phyloP scores from a whole-genome alignment of 768 basidiomycete species.

The Tulasnella sp. region DNA sequence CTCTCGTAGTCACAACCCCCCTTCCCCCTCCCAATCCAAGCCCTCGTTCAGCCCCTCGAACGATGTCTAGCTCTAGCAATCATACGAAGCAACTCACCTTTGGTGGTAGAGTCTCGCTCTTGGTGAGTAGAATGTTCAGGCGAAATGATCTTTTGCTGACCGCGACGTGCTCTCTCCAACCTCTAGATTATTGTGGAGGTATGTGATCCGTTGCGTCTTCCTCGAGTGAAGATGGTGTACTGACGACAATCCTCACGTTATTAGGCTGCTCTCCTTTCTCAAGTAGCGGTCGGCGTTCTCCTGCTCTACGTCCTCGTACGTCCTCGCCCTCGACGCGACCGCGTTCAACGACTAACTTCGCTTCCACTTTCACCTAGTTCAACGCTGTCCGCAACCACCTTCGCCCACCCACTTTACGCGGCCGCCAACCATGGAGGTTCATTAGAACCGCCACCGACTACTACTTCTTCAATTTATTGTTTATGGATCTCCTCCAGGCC shows the following conservation, averaged over 20 bases:
- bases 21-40: not conserved
- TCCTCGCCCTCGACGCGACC: not conserved
- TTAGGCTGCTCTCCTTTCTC: not conserved
- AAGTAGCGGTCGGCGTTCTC: not conserved
- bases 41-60: not conserved
- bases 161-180: not conserved
- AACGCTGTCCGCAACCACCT: not conserved
- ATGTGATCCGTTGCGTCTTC: not conserved
- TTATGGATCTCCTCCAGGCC: slow-evolving; percentile 35
- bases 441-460: slow-evolving; percentile 32
- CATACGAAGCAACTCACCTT: not conserved
- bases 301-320: not conserved
- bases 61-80: not conserved
- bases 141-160: not conserved
- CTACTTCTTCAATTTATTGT: slow-evolving; percentile 34
- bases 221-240: not conserved
- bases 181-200: not conserved
- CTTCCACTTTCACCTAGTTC: not conserved
- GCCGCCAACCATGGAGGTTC: not conserved
- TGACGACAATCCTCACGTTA: not conserved
- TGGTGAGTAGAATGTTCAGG: not conserved
- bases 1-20: not conserved
- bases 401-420: not conserved
- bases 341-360: too few species aligned
- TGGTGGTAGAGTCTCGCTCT: not conserved